phyloP scores from a whole-genome alignment of 768 basidiomycete species.

The Hygrocybe punicea region DNA sequence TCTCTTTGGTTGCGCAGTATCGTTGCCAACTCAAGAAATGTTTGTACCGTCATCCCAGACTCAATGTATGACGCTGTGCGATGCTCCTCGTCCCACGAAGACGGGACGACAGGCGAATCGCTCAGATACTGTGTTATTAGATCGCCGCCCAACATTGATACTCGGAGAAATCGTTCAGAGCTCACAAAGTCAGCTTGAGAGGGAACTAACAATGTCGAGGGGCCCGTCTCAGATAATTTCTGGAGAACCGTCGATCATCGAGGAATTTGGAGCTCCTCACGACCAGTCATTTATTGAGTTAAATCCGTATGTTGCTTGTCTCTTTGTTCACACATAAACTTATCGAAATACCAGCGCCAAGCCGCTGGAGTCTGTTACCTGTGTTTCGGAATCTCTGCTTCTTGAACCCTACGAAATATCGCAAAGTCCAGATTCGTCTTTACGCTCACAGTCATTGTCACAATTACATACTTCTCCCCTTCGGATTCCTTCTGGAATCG shows the following conservation, averaged over 20 bases:
- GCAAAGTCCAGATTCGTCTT: no score
- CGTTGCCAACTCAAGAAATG: neutral
- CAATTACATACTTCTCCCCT: neutral
- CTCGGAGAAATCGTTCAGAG: constrained; percentile 39
- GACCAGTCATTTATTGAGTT: neutral
- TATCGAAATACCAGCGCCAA: no score
- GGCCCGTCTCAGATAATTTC: constrained; percentile 7
- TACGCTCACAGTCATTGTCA: no score
- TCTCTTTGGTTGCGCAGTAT: neutral
- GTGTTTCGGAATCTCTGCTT: no score
- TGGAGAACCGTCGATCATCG: neutral
- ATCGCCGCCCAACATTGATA: neutral
- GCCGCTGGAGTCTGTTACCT: neutral
- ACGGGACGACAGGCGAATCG: neutral
- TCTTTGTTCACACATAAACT: no score
- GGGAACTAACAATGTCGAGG: constrained; percentile 28
- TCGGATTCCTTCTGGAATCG: neutral
- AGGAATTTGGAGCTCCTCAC: neutral
- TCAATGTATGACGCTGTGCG: constrained; percentile 1
- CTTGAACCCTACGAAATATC: no score
- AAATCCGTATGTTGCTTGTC: no score
- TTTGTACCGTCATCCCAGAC: constrained; percentile 9
- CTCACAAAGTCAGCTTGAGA: constrained; percentile 44
- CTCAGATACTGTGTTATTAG: constrained; percentile 9
- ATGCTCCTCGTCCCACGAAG: neutral